These are phyloP conservation scores for Petasospora fabianii DNA, from an alignment of 1,139 yeast species.

Conservation along the genomic window DNA sequence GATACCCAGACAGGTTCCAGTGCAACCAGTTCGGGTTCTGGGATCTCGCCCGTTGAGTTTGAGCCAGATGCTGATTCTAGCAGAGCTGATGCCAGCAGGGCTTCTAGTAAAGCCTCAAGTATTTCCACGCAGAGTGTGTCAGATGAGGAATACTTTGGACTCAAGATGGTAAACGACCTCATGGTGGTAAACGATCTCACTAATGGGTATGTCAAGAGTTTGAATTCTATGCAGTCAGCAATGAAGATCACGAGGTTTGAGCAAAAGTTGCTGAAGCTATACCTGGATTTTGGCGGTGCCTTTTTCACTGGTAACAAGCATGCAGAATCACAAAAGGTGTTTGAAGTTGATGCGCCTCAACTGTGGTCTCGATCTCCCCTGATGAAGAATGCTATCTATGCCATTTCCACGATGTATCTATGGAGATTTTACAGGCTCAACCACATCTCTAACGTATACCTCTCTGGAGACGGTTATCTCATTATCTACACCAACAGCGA, in stretches of 20 bases:
- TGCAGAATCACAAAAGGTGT: conserved; percentile 10
- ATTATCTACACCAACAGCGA: conserved; percentile 12
- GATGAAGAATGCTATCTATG: conserved; percentile 17
- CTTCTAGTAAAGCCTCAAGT: too few species aligned
- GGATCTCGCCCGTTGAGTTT: too few species aligned
- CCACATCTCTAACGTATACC: conserved; percentile 15
- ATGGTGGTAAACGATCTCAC: conserved; percentile 3
- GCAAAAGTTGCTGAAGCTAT: conserved; percentile 18
- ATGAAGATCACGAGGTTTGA: conserved; percentile 18
- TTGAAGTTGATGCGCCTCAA: conserved; percentile 20
- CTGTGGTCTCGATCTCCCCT: conserved; percentile 17
- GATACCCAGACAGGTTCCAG: too few species aligned
- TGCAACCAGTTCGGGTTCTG: too few species aligned
- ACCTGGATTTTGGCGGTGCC: conserved; percentile 20
- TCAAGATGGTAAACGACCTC: conserved; percentile 1
- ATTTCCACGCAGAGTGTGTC: too few species aligned
- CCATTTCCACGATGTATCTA: conserved; percentile 19
- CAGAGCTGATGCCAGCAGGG: too few species aligned
- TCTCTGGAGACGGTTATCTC: conserved; percentile 15
- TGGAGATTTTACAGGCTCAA: conserved; percentile 18
- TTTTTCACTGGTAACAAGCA: conserved; percentile 19
- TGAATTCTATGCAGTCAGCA: conserved; percentile 19
- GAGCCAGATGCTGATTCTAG: too few species aligned
- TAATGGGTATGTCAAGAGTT: conserved; percentile 1
- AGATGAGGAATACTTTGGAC: conserved; percentile 3